Evolutionary conservation across 2,329 filamentous ascomycete species (phyloP), one percentile per base, ranked within the genome.

Genomic region (Trichoderma aggressivum): DNA sequence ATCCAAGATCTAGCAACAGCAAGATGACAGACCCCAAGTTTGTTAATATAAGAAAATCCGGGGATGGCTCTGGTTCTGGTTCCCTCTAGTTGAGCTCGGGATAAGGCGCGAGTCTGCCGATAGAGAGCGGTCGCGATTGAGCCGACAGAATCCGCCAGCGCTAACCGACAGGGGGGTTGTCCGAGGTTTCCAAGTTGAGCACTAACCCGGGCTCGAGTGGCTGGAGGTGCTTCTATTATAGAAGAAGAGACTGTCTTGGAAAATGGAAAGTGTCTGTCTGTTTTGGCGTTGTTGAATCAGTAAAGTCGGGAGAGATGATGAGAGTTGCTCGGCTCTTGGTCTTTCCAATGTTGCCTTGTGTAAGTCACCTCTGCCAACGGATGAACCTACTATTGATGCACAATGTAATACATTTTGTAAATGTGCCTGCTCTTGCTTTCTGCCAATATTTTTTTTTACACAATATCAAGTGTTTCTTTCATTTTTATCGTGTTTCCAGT

Each of bases 121-220:
- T 71, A 43, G 71, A 72, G 71, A 75, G 73, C 77, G 76, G 77
- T 75, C 75, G 76, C 75, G 77, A 66, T 75, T 79, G 76, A 79
- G 77, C 77, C 77, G 77, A 79, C 73, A 75, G 72, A 78, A 79
- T 74, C 77, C 76, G 77, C 72, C n/a, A 60, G 65, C 65, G 39
- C 65, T 53, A 69, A 56, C n/a, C 28, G 5, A 28, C n/a, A 39
- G 43, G 12, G 12, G 28, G 36, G 14, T 8, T n/a, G 47, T 63
- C 61, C 61, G 36, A 63, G 26, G 61, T 30, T 62, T 28, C 61
- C 43, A 50, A 39, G 7, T 26, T 34, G 28, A 7, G 55, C 28
- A 58, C 55, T 53, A 21, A 62, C 34, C 59, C 60, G 60, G 28
- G 43, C n/a, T 39, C 26, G 0, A 55, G 47, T 55, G n/a, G 43